Percentiles rank a stretch among this genome's conserved stretches.
These are phyloP conservation scores for Colletotrichum spaethianum DNA, from an alignment of 2,329 filamentous ascomycete species.

Conservation along the genomic window DNA sequence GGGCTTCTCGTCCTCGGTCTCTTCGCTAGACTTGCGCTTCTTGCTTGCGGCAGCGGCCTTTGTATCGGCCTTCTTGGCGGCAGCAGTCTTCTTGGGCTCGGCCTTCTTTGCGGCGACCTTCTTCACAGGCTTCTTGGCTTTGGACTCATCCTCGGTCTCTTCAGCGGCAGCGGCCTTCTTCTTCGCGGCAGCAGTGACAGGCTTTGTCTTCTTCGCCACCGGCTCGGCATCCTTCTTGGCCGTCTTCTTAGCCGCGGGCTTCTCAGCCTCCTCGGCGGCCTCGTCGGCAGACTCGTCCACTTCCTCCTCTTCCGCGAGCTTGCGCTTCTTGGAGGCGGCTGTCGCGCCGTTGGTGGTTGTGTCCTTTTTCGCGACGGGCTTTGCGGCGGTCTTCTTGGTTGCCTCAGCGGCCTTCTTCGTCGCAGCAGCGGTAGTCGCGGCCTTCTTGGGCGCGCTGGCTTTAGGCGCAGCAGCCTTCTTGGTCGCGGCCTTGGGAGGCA, in stretches of 20 bases:
- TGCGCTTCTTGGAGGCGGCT: slow-evolving; percentile 41
- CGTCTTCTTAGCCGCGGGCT: slow-evolving; percentile 24
- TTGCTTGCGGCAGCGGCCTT: slow-evolving; percentile 40
- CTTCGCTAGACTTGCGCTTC: slow-evolving; percentile 42
- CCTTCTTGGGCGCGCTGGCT: slow-evolving; percentile 45
- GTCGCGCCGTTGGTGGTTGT: slow-evolving; percentile 47
- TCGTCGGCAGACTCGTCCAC: slow-evolving; percentile 17
- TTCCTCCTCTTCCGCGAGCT: slow-evolving; percentile 27
- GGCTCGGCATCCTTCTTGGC: slow-evolving; percentile 53
- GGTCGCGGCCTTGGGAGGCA: slow-evolving; percentile 46
- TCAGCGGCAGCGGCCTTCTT: slow-evolving; percentile 65
- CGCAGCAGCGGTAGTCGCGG: slow-evolving; percentile 44
- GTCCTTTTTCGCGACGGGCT: slow-evolving; percentile 44
- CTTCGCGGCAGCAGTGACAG: slow-evolving; percentile 33
- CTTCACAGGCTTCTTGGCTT: slow-evolving; percentile 60
- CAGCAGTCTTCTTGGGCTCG: slow-evolving; percentile 59
- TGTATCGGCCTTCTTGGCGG: slow-evolving; percentile 57
- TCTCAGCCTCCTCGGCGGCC: slow-evolving; percentile 16
- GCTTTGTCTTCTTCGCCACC: slow-evolving; percentile 36
- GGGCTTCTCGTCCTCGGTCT: slow-evolving; percentile 41
- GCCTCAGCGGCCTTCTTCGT: slow-evolving; percentile 47
- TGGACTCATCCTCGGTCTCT: slow-evolving; percentile 43
- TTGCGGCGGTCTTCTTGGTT: slow-evolving; percentile 44
- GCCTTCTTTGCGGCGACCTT: slow-evolving; percentile 45
- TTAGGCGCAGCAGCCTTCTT: slow-evolving; percentile 48